A percentile compares a stretch with the other conserved stretches of the same genome.
phyloP scores from a whole-genome alignment of 2,329 filamentous ascomycete species.

The Colletotrichum shisoi region DNA sequence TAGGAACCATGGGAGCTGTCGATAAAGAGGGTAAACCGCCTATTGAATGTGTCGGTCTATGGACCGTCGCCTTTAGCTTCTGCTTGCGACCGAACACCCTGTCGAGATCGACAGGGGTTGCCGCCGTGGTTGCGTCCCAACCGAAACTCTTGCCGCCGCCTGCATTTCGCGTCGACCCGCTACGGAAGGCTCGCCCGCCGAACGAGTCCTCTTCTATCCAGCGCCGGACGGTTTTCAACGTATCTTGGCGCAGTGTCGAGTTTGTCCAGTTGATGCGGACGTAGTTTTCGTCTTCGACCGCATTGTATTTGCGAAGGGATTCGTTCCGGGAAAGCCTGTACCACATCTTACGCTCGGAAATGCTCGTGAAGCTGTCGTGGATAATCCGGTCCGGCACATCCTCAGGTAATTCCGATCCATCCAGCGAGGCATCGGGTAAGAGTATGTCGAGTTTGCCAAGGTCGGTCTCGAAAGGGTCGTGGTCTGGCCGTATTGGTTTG shows the following conservation, averaged over 20 bases:
- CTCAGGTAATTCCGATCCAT: constrained; percentile 36
- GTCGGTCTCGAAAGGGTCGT: constrained; percentile 45
- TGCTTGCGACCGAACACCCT: constrained; percentile 53
- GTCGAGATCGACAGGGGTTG: constrained; percentile 59
- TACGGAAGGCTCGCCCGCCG: constrained; percentile 58
- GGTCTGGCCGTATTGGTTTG: constrained; percentile 23
- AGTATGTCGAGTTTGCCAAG: constrained; percentile 48
- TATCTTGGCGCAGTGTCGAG: constrained; percentile 63
- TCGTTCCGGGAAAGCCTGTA: constrained; percentile 70
- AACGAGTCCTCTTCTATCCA: constrained; percentile 74
- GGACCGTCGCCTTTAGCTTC: constrained; percentile 43
- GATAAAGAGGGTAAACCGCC: constrained; percentile 23
- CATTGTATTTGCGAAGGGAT: constrained; percentile 64
- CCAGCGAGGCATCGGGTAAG: constrained; percentile 44
- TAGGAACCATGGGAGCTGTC: constrained; percentile 18
- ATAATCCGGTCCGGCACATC: constrained; percentile 58
- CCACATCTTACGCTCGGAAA: constrained; percentile 69
- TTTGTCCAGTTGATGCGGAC: constrained; percentile 64
- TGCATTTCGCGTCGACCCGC: constrained; percentile 48
- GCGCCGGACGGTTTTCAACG: constrained; percentile 65
- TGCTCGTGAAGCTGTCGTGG: constrained; percentile 61
- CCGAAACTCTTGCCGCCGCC: constrained; percentile 64
- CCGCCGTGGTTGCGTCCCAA: constrained; percentile 61
- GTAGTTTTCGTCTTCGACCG: constrained; percentile 67
- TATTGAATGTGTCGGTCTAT: constrained; percentile 38